Conservation (phyloP, 2,329 filamentous ascomycete species). For the Ascocoryne sarcoides region DNA sequence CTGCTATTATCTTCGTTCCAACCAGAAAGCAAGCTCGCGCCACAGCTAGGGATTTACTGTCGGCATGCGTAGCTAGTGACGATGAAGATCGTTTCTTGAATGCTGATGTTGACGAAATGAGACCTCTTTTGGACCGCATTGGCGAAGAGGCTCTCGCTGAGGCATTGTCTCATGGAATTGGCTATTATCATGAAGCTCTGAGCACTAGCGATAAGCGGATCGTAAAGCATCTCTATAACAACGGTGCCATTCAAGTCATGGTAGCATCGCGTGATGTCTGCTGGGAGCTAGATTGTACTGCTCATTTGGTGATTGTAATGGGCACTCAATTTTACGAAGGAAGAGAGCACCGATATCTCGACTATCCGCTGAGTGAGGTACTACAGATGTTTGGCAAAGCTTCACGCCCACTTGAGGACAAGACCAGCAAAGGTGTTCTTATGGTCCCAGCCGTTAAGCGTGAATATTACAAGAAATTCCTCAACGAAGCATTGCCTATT, state of each 20-base stretch:
- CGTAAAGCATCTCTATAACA: slow-evolving; percentile 78
- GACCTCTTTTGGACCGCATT: slow-evolving; percentile 71
- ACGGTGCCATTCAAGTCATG: slow-evolving; percentile 63
- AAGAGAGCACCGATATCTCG: slow-evolving; percentile 90
- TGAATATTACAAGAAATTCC: slow-evolving; percentile 98
- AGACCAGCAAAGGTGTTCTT: slow-evolving; percentile 78
- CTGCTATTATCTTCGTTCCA: slow-evolving; percentile 84
- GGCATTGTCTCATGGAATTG: slow-evolving; percentile 85
- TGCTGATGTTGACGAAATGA: slow-evolving; percentile 71
- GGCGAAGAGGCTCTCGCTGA: slow-evolving; percentile 83
- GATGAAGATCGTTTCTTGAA: slow-evolving; percentile 92
- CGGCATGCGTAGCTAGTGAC: slow-evolving; percentile 80
- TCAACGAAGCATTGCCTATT: slow-evolving; percentile 90
- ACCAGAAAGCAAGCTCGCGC: slow-evolving; percentile 86
- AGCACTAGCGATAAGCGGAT: slow-evolving; percentile 85
- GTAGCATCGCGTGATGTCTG: slow-evolving; percentile 80
- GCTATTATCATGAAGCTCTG: slow-evolving; percentile 93
- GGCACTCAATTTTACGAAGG: slow-evolving; percentile 97
- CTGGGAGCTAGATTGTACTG: slow-evolving; percentile 85
- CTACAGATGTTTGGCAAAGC: slow-evolving; percentile 98
- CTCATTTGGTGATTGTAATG: slow-evolving; percentile 92
- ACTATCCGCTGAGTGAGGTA: slow-evolving; percentile 89
- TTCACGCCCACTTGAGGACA: slow-evolving; percentile 68
- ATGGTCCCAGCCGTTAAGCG: slow-evolving; percentile 94
- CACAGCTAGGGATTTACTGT: slow-evolving; percentile 78